Evolutionary conservation across 345 rosid species (phyloP).

Genomic region (Zanthoxylum bungeanum): DNA sequence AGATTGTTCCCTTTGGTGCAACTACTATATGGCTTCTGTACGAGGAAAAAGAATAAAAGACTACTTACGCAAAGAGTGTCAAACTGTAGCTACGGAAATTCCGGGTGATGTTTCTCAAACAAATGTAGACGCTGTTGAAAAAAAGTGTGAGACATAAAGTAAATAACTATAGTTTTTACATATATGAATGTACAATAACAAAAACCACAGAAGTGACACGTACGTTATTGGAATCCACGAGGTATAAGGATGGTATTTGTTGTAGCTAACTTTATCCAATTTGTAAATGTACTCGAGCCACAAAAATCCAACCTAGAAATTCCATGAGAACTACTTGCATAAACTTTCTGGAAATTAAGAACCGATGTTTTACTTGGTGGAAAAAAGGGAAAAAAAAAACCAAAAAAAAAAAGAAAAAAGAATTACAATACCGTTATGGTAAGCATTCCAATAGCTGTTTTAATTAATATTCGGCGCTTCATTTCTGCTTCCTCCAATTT

Average conservation of each 20-base stretch:
- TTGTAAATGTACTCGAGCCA: constrained; percentile 90
- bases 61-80: constrained; percentile 90
- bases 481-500: constrained; percentile 87
- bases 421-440: constrained; percentile 52
- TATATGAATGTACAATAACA: constrained; percentile 1
- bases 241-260: constrained; percentile 96
- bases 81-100: constrained; percentile 79
- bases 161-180: not conserved
- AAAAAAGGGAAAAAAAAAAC: too few relatives aligned
- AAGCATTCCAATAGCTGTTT: constrained; percentile 50
- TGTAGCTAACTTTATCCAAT: constrained; percentile 90
- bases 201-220: constrained; percentile 20
- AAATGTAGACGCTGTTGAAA: constrained; percentile 76
- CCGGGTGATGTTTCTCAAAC: constrained; percentile 86
- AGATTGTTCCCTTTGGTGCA: not conserved
- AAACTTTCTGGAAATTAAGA: not conserved
- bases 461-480: constrained; percentile 61
- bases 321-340: constrained; percentile 20
- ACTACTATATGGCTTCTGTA: not conserved
- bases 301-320: constrained; percentile 65
- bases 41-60: constrained; percentile 1
- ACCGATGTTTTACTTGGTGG: constrained; percentile 3
- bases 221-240: constrained; percentile 99
- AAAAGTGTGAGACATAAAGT: constrained; percentile 8
- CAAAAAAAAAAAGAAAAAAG: not conserved